Base-by-base conservation (phyloP, 2,329 filamentous ascomycete species). In the Dendryphion nanum region DNA sequence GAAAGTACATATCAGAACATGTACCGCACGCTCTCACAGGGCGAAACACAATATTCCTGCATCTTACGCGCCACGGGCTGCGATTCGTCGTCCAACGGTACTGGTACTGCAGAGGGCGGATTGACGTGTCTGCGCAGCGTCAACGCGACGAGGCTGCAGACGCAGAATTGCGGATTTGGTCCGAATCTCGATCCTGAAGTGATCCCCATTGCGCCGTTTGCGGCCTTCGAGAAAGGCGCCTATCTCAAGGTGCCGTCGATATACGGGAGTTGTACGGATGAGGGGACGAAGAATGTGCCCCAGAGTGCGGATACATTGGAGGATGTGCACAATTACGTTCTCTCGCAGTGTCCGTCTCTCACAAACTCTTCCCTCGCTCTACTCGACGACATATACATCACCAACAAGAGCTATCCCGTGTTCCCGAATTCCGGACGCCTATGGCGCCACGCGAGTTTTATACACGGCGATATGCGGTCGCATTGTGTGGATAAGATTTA, bases 401-500 rank as follows among this genome's bases (percentile, higher is more conserved):
- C 79, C 10, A 50, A 67, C 20, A 55, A 67, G 2, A 39, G 47
- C 4, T 44, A 52, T 18, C 47, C 50, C 3, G 18, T 40, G 0
- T 82, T 78, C 49, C 70, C 74, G 0, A 59, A 61, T 33, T 53
- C 65, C 1, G 77, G 78, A 2, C 62, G 67, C 21, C 83, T 75
- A 61, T 86, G 80, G 78, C 72, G 74, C 1, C 76, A 81, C 37
- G 69, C 73, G 1, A 69, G 73, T 41, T 73, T 77, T 30, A 78
- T 73, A 4, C 83, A 84, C 47, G 81, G 81, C 13, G 81, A 86
- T 46, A 71, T 84, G 49, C 72, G 81, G 4, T 85, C 85, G 59
- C 81, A 71, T 48, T 86, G 83, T 47, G 79, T 82, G 0, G 77
- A 76, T 0, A 70, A 83, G 26, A 77, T 72, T 61, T 66, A 83